Conservation (phyloP, 73 alveolate species). For the Paramecium sonneborni region DNA sequence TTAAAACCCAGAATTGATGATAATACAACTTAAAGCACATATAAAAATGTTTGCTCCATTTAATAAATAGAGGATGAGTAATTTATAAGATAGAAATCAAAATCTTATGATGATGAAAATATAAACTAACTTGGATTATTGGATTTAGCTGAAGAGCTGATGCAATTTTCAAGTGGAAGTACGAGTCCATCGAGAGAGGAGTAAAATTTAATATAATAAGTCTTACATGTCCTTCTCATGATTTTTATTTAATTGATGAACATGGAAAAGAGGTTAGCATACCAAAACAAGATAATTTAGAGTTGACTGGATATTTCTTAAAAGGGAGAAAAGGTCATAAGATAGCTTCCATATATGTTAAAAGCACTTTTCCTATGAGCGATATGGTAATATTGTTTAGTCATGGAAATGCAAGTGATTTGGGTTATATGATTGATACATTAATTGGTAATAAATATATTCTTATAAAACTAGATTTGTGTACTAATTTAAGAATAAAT, state of each 20-base stretch:
- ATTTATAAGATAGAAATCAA: background rate
- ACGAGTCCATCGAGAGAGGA: background rate
- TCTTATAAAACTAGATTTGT: background rate
- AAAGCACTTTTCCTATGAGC: background rate
- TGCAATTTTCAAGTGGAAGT: slow-evolving; percentile 11
- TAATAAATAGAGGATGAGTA: background rate
- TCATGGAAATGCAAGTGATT: slow-evolving; percentile 75
- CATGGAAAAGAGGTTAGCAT: background rate
- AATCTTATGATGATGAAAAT: slow-evolving; percentile 42
- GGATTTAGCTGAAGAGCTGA: background rate
- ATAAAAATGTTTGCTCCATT: background rate
- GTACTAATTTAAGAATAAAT: slow-evolving; percentile 43
- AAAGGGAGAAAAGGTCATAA: background rate
- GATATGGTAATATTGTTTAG: slow-evolving; percentile 64
- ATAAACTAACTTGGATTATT: background rate
- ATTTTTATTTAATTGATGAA: slow-evolving; percentile 14
- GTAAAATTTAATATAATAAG: background rate
- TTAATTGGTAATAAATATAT: background rate
- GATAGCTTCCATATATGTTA: background rate
- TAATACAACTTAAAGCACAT: background rate
- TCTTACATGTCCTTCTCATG: background rate
- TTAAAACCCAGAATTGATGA: background rate
- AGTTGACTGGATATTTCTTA: slow-evolving; percentile 20
- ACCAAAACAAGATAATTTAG: background rate
- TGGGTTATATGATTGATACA: slow-evolving; percentile 64